phyloP scores from a whole-genome alignment of 345 rosid species.

The Salix viminalis region DNA sequence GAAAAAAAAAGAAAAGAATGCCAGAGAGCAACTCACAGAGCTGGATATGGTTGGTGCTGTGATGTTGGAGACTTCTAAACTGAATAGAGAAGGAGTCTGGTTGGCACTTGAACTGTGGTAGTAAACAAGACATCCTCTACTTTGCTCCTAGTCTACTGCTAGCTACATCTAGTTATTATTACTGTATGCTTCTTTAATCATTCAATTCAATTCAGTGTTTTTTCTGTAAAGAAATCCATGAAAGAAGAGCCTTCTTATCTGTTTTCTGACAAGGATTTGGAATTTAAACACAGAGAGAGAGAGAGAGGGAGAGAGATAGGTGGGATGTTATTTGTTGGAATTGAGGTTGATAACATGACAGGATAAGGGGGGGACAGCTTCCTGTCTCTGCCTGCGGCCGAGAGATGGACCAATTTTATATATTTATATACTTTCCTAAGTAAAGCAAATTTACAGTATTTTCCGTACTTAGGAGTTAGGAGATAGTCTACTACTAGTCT shows the following conservation, averaged over 20 bases:
- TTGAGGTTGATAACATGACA: not conserved
- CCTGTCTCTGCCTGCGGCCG: conserved; percentile 8
- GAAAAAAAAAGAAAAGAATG: not conserved
- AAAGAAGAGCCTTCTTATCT: not conserved
- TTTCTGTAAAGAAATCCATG: not conserved
- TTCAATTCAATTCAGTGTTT: conserved; percentile 7
- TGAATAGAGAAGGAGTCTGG: conserved; percentile 67
- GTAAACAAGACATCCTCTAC: conserved; percentile 67
- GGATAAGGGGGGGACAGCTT: conserved; percentile 15
- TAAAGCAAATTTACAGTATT: not conserved
- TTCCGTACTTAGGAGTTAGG: not conserved
- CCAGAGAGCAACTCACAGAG: conserved; percentile 21
- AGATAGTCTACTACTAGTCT: not conserved
- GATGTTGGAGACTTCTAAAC: conserved; percentile 44
- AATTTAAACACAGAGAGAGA: not conserved
- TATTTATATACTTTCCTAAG: not conserved
- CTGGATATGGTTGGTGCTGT: conserved; percentile 9
- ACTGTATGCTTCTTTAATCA: not conserved
- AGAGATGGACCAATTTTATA: not conserved
- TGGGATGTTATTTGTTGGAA: not conserved
- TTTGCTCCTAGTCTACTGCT: not conserved
- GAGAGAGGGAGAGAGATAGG: not conserved
- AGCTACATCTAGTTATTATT: not conserved
- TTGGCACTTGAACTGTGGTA: conserved; percentile 90
- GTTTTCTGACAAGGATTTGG: not conserved